Evolutionary conservation across 345 rosid genomes (phyloP).

Genomic region (Eucalyptus sp.): DNA sequence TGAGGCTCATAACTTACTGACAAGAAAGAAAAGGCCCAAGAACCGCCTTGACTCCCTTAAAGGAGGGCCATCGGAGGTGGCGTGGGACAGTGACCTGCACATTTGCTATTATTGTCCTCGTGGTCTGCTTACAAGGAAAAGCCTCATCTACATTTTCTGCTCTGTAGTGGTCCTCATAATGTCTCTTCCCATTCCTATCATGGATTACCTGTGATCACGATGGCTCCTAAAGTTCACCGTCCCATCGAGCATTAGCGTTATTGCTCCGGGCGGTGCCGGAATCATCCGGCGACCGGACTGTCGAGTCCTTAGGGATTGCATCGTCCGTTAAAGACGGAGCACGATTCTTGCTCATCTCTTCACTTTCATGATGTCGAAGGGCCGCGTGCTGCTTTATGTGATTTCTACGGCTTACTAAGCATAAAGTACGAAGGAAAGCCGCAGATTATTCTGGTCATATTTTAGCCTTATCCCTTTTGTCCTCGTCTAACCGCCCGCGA

Average conservation of each 20-base stretch:
- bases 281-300: neutral
- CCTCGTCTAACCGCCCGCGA: neutral
- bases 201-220: neutral
- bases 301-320: neutral
- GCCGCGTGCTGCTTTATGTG: neutral
- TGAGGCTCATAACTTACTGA: neutral
- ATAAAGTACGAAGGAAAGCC: neutral
- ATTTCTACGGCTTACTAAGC: neutral
- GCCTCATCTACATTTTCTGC: neutral
- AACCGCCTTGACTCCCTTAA: neutral
- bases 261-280: neutral
- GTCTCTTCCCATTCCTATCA: neutral
- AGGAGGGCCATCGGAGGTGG: neutral
- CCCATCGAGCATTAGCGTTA: neutral
- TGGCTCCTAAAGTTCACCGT: neutral
- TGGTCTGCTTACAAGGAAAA: neutral
- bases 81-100: neutral
- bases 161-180: neutral
- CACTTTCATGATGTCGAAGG: neutral
- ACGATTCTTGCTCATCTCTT: neutral
- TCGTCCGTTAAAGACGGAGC: neutral
- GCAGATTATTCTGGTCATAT: neutral
- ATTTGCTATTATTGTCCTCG: neutral
- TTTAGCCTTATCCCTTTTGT: neutral
- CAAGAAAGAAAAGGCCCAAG: neutral